These are phyloP conservation scores for Wallacemonas rigidus DNA, from an alignment of 208 protist species.

Conservation along the genomic window DNA sequence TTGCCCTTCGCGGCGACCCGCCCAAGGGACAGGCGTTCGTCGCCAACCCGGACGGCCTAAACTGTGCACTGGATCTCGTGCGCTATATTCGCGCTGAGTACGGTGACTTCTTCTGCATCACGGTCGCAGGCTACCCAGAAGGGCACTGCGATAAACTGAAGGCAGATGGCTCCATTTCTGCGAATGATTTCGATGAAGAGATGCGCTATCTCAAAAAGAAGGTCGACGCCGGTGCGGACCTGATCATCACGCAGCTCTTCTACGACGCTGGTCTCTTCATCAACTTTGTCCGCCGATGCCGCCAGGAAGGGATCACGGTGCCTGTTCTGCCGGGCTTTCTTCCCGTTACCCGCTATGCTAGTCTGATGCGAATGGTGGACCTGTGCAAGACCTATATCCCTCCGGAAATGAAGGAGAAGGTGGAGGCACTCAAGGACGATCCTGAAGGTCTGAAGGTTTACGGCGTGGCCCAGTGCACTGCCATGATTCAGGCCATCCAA, in stretches of 20 bases:
- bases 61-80: constrained; percentile 95
- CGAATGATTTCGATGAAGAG: constrained; percentile 73
- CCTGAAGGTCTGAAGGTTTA: constrained; percentile 53
- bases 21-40: constrained; percentile 61
- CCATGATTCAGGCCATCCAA: constrained; percentile 63
- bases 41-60: constrained; percentile 73
- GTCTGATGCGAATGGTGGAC: constrained; percentile 66
- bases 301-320: constrained; percentile 87
- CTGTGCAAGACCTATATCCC: constrained; percentile 79
- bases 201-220: constrained; percentile 94
- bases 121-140: constrained; percentile 94
- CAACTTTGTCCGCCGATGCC: constrained; percentile 87
- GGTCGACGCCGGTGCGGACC: constrained; percentile 95
- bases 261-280: constrained; percentile 94
- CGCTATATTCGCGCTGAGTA: constrained; percentile 90
- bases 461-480: constrained; percentile 55
- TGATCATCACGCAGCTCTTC: constrained; percentile 98
- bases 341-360: constrained; percentile 83
- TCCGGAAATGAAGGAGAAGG: constrained; percentile 38
- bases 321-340: constrained; percentile 96
- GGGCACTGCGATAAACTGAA: constrained; percentile 76
- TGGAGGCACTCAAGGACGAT: constrained; percentile 70
- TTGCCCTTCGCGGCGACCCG: constrained; percentile 94
- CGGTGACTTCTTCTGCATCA: constrained; percentile 96
- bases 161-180: constrained; percentile 55